These are phyloP conservation scores for Tubosaeta brunneosetosa DNA, from an alignment of 768 basidiomycete genomes.

Conservation along the genomic window DNA sequence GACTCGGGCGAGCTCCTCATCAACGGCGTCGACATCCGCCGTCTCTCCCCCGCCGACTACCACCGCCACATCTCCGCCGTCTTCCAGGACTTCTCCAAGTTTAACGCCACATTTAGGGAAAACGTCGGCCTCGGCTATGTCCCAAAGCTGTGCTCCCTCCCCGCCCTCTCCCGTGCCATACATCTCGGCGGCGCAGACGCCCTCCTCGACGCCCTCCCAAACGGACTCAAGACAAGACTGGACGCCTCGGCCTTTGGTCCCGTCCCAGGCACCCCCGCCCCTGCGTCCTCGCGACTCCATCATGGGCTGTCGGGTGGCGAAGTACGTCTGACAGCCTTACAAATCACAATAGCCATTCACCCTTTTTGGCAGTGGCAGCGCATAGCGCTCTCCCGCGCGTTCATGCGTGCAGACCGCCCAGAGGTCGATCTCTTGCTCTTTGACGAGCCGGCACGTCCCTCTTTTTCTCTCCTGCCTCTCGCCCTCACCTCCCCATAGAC, in stretches of 20 bases:
- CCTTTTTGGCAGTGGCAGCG: slow-evolving; percentile 66
- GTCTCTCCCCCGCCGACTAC: slow-evolving; percentile 61
- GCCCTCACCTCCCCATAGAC: slow-evolving; percentile 42
- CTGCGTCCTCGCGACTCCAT: slow-evolving; percentile 36
- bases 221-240: slow-evolving; percentile 69
- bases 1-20: slow-evolving; percentile 63
- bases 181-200: slow-evolving; percentile 65
- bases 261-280: slow-evolving; percentile 31
- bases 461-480: neutral
- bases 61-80: slow-evolving; percentile 75
- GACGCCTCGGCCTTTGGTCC: slow-evolving; percentile 58
- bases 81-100: slow-evolving; percentile 83
- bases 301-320: slow-evolving; percentile 84
- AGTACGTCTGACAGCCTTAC: slow-evolving; percentile 40
- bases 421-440: slow-evolving; percentile 77
- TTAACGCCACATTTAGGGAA: slow-evolving; percentile 69
- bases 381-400: slow-evolving; percentile 80
- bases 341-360: slow-evolving; percentile 8
- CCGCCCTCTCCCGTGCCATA: slow-evolving; percentile 61
- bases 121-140: slow-evolving; percentile 85
- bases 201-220: slow-evolving; percentile 61
- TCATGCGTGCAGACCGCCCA: slow-evolving; percentile 75
- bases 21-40: slow-evolving; percentile 66
- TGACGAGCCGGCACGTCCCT: slow-evolving; percentile 65
- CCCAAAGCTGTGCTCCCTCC: slow-evolving; percentile 51